phyloP scores from a whole-genome alignment of 2,329 filamentous ascomycete species.

The Scedosporium apiospermum region DNA sequence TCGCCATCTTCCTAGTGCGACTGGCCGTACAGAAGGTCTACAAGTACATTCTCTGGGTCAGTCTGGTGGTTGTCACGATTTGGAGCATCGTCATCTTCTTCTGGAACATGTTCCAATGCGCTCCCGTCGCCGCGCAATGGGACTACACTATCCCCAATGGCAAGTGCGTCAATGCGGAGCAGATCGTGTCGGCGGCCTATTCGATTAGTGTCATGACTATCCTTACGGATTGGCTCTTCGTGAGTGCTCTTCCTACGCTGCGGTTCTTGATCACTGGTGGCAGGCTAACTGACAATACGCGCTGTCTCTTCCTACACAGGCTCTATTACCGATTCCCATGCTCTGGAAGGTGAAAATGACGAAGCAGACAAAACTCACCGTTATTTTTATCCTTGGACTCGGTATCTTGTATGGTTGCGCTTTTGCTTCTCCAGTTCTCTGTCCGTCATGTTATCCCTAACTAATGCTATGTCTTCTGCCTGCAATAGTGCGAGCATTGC shows the following conservation, averaged over 20 bases:
- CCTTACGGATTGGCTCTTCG: constrained; percentile 44
- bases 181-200: constrained; percentile 39
- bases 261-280: not conserved
- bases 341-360: constrained; percentile 46
- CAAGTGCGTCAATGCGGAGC: constrained; percentile 31
- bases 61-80: constrained; percentile 34
- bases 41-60: constrained; percentile 35
- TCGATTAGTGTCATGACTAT: constrained; percentile 42
- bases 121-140: constrained; percentile 41
- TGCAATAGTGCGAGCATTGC: constrained; percentile 39
- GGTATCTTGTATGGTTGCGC: constrained; percentile 34
- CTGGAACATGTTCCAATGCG: constrained; percentile 43
- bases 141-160: constrained; percentile 35
- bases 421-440: not conserved
- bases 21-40: constrained; percentile 36
- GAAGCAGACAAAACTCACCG: constrained; percentile 39
- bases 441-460: constrained; percentile 9
- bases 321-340: constrained; percentile 43
- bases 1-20: constrained; percentile 41
- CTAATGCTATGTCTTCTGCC: not conserved
- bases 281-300: not conserved
- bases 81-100: constrained; percentile 40
- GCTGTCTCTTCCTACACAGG: constrained; percentile 18
- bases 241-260: constrained; percentile 15
- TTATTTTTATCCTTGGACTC: constrained; percentile 37